Conservation (phyloP, 73 alveolate genomes). For the Durusdinium trenchii region DNA sequence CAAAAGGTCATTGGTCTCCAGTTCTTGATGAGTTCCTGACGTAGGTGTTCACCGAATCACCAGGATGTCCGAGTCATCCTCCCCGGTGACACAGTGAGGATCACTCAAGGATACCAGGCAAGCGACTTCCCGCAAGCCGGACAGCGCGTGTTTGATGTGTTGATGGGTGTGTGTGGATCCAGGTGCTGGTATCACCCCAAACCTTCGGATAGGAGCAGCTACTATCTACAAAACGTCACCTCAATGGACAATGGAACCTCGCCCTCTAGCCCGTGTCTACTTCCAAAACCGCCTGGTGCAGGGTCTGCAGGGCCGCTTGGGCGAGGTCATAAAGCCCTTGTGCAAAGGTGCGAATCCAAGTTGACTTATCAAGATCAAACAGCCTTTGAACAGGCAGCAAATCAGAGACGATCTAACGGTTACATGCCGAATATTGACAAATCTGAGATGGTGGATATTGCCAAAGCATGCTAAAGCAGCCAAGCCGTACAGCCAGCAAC, state of each 20-base stretch:
- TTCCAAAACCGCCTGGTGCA: background rate
- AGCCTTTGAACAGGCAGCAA: too few relatives aligned
- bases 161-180: too few relatives aligned
- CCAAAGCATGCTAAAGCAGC: background rate
- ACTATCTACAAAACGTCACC: too few relatives aligned
- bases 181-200: too few relatives aligned
- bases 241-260: too few relatives aligned
- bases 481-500: background rate
- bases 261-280: background rate
- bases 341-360: constrained; percentile 1
- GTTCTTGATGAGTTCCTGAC: background rate
- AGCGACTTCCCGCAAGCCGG: background rate
- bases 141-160: too few relatives aligned
- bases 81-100: constrained; percentile 68
- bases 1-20: too few relatives aligned
- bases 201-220: too few relatives aligned
- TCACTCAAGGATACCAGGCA: constrained; percentile 31
- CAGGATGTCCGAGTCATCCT: constrained; percentile 79
- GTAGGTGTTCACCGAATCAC: too few relatives aligned
- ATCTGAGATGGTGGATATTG: background rate
- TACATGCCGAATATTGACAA: too few relatives aligned
- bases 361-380: too few relatives aligned
- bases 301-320: constrained; percentile 81
- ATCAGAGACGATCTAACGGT: too few relatives aligned
- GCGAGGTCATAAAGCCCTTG: constrained; percentile 38